Evolutionary conservation across 441 rosid species (phyloP).

Genomic region (Cnidoscolus chayamansa): DNA sequence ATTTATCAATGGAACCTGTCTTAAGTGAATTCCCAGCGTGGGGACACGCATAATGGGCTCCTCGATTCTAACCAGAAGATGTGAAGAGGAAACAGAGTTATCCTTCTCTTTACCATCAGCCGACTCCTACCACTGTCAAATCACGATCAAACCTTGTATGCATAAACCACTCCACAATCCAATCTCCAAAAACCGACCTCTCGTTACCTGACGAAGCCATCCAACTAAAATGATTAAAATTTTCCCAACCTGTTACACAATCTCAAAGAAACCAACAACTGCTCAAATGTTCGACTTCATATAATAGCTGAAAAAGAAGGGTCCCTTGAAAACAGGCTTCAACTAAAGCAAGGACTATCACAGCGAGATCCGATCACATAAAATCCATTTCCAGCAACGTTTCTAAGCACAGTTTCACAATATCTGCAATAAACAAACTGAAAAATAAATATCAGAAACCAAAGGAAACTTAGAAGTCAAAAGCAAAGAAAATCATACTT

Average conservation of each 20-base stretch:
- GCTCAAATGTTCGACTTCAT: not conserved
- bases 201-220: conserved; percentile 50
- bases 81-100: conserved; percentile 57
- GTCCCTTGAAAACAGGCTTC: conserved; percentile 88
- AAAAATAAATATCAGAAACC: not conserved
- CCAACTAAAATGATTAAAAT: conserved; percentile 4
- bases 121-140: conserved; percentile 84
- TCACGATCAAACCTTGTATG: conserved; percentile 98
- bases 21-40: conserved; percentile 88
- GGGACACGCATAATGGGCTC: conserved; percentile 95
- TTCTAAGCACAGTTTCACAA: conserved; percentile 37
- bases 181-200: conserved; percentile 78
- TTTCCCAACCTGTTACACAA: not conserved
- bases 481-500: conserved; percentile 40
- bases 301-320: not conserved
- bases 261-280: not conserved
- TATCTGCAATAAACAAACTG: conserved; percentile 14
- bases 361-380: conserved; percentile 87
- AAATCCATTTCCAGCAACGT: conserved; percentile 89
- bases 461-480: not conserved
- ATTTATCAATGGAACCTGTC: conserved; percentile 60
- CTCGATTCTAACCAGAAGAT: conserved; percentile 66
- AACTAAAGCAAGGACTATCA: conserved; percentile 91
- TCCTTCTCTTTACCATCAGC: conserved; percentile 59
- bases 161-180: conserved; percentile 69